These are phyloP conservation scores for Hansfordia pulvinata DNA, from an alignment of 2,329 filamentous ascomycete species.

Conservation along the genomic window DNA sequence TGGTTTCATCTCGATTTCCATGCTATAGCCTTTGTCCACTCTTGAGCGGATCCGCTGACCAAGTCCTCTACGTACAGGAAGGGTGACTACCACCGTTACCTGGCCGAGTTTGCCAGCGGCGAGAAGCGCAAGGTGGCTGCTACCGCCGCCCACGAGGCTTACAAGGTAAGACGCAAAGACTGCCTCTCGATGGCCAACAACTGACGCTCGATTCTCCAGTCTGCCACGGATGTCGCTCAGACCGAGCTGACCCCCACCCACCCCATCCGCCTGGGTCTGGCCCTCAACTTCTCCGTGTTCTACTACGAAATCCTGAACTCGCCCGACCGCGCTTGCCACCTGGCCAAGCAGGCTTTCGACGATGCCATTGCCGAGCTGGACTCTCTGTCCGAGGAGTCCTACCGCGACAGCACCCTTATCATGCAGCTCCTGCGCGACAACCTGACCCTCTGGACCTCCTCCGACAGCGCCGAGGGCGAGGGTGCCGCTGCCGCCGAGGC, in stretches of 20 bases:
- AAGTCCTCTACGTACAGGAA: slow-evolving; percentile 49
- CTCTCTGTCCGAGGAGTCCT: slow-evolving; percentile 53
- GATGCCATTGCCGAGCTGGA: slow-evolving; percentile 65
- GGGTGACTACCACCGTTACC: slow-evolving; percentile 98
- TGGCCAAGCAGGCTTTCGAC: slow-evolving; percentile 91
- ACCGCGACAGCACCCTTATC: slow-evolving; percentile 71
- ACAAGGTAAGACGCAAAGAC: slow-evolving; percentile 48
- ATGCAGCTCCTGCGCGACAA: slow-evolving; percentile 74
- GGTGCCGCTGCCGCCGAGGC: slow-evolving; percentile 29
- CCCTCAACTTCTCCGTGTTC: slow-evolving; percentile 96
- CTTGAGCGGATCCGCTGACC: too few species aligned
- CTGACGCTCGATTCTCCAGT: slow-evolving; percentile 17
- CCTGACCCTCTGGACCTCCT: slow-evolving; percentile 65
- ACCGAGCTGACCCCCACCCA: slow-evolving; percentile 84
- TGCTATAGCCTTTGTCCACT: too few species aligned
- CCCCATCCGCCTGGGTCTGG: slow-evolving; percentile 84
- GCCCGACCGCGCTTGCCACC: slow-evolving; percentile 93
- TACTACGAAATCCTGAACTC: slow-evolving; percentile 99
- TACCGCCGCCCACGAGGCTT: slow-evolving; percentile 89
- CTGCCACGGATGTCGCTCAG: slow-evolving; percentile 78
- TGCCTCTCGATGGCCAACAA: not conserved
- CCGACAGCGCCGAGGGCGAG: slow-evolving; percentile 51
- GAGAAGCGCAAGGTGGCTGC: slow-evolving; percentile 92
- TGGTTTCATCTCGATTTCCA: too few species aligned
- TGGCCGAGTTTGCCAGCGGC: slow-evolving; percentile 89